Percentiles rank a stretch among this genome's conserved stretches.
These are phyloP conservation scores for Thermoascus crustaceus DNA, from an alignment of 2,329 filamentous ascomycete genomes.

Conservation along the genomic window DNA sequence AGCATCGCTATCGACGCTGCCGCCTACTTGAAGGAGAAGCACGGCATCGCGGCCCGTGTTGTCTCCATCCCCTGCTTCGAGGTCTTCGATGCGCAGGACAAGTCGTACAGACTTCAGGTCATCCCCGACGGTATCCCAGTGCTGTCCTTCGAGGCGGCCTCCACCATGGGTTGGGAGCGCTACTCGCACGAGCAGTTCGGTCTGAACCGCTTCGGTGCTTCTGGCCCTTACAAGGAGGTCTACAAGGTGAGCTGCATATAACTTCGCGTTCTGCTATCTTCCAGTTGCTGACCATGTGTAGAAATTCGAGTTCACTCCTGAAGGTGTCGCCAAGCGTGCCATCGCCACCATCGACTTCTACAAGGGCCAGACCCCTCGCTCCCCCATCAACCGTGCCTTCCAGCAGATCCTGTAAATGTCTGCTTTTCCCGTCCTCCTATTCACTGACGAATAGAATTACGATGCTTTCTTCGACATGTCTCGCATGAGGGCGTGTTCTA, in stretches of 20 bases:
- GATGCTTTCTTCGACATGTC: conserved; percentile 1
- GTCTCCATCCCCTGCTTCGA: conserved; percentile 96
- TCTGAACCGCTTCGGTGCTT: conserved; percentile 97
- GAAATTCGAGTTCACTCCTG: conserved; percentile 99
- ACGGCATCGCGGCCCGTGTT: conserved; percentile 78
- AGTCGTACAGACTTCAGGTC: conserved; percentile 90
- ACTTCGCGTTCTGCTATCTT: conserved; percentile 26
- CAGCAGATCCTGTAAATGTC: conserved; percentile 77
- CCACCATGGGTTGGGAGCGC: conserved; percentile 96
- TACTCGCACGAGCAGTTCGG: conserved; percentile 99
- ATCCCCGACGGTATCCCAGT: conserved; percentile 91
- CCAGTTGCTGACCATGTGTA: conserved; percentile 33
- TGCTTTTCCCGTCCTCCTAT: conserved; percentile 5
- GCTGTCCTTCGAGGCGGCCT: conserved; percentile 92
- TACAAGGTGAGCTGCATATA: conserved; percentile 61
- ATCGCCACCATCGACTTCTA: conserved; percentile 91
- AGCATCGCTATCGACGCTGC: conserved; percentile 85
- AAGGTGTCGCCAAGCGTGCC: conserved; percentile 93
- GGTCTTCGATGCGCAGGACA: conserved; percentile 86
- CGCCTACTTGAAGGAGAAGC: conserved; percentile 83
- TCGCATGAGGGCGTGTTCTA: no score
- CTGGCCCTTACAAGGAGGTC: conserved; percentile 93
- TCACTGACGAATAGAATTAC: conserved; percentile 1
- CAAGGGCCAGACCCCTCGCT: conserved; percentile 91
- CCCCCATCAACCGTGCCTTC: conserved; percentile 95